A percentile compares a stretch with the other conserved stretches of the same genome.
Evolutionary conservation across 805 yeast species (phyloP).

Genomic region (Candida suzukii): DNA sequence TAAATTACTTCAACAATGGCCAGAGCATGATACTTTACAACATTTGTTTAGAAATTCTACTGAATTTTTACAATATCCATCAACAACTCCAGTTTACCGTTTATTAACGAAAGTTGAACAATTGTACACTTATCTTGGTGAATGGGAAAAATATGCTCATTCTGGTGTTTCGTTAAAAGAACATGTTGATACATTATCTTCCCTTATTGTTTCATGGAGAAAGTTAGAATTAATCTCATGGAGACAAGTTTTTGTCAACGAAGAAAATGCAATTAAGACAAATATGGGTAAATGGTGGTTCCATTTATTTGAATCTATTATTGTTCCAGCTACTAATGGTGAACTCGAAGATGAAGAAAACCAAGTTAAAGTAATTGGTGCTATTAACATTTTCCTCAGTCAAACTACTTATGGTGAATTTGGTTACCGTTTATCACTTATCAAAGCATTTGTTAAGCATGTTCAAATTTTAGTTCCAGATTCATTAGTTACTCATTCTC

Average conservation of each 20-base stretch:
- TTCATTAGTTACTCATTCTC: constrained; percentile 28
- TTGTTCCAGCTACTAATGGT: constrained; percentile 41
- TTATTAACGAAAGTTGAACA: constrained; percentile 80
- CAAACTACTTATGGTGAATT: constrained; percentile 76
- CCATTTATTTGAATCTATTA: constrained; percentile 75
- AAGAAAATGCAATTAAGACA: constrained; percentile 41
- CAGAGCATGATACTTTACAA: constrained; percentile 86
- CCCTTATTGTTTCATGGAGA: constrained; percentile 85
- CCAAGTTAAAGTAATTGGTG: constrained; percentile 37
- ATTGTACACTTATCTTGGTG: constrained; percentile 71
- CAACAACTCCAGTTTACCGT: constrained; percentile 67
- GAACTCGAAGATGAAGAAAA: constrained; percentile 28
- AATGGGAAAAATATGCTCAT: constrained; percentile 93
- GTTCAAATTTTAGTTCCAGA: constrained; percentile 24
- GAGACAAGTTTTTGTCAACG: constrained; percentile 67
- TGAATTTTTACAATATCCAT: constrained; percentile 60
- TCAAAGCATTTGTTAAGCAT: constrained; percentile 61
- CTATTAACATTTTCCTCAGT: constrained; percentile 69
- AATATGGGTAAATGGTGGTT: constrained; percentile 85
- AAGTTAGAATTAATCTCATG: constrained; percentile 79
- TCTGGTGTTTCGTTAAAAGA: constrained; percentile 57
- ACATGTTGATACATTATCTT: constrained; percentile 52
- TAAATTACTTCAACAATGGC: constrained; percentile 64
- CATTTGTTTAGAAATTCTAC: constrained; percentile 55
- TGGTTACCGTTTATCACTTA: constrained; percentile 45